Conservation (phyloP, 306 rosid species). For the Cucumis cinereus region DNA sequence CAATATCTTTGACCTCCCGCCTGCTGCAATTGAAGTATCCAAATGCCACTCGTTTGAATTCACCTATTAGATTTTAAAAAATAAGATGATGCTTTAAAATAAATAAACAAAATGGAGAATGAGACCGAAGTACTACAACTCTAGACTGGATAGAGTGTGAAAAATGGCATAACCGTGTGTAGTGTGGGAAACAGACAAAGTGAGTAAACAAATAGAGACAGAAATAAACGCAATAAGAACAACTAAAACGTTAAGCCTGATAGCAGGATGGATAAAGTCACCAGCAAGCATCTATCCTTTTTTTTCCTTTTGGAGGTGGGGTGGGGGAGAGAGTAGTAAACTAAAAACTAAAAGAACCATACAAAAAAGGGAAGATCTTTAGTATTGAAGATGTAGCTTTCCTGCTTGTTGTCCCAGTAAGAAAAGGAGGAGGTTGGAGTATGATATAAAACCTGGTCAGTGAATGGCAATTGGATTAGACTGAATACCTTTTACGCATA, state of each 20-base stretch:
- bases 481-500: not conserved
- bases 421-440: slow-evolving; percentile 76
- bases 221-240: not conserved
- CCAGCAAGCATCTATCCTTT: not conserved
- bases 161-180: not conserved
- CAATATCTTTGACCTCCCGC: slow-evolving; percentile 97
- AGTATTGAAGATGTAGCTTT: slow-evolving; percentile 52
- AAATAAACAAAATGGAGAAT: not conserved
- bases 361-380: slow-evolving; percentile 94
- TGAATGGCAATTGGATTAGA: not conserved
- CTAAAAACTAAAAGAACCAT: slow-evolving; percentile 12
- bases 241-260: not conserved
- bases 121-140: not conserved
- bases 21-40: slow-evolving; percentile 91
- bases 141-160: not conserved
- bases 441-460: slow-evolving; percentile 70
- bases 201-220: not conserved
- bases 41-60: slow-evolving; percentile 96
- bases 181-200: not conserved
- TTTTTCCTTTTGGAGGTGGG: too few relatives aligned
- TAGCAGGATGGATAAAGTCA: not conserved
- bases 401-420: slow-evolving; percentile 55
- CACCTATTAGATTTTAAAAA: slow-evolving; percentile 38
- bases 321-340: too few relatives aligned
- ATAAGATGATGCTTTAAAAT: not conserved